Base-by-base conservation (phyloP, 768 basidiomycete species). In the Termitomyces titanicus region DNA sequence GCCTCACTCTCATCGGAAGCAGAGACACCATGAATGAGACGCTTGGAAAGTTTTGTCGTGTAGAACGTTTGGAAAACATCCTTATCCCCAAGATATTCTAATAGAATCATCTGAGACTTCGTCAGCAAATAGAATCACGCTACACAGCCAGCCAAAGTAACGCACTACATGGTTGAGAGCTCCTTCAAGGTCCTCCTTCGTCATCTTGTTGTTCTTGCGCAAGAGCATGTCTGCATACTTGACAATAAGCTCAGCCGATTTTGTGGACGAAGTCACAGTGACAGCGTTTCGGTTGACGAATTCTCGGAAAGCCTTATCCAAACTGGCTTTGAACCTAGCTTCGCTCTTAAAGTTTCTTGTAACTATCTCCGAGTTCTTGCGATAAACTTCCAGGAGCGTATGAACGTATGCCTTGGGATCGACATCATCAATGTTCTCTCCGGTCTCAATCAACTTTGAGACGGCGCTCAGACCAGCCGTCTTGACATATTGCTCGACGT, bases 11-110 rank as follows among this genome's bases (percentile, higher is more conserved):
- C 97, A 63, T 98, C 97, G 3, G 96, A 98, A 3, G 94, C 93
- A 11, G 94, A 98, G 24, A 92, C 86, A 22, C 86, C 85, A 59
- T 92, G 88, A 61, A 99, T 95, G 39, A 99, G 84, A 59, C 97
- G 94, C 68, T 93, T 92, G 47, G 94, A 94, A 31, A 99, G 77
- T 73, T 95, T 96, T 61, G 94, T 97, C 27, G 90, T 92, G 77
- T 99, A 99, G 81, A 97, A 99, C 17, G 91, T 92, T 70, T 98
- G 95, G 88, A 98, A 99, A 15, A 98, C 94, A 62, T 99, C 97
- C 78, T 98, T 98, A 77, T 99, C 96, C 70, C 97, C 94, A 62
- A 99, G 88, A 70, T 98, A 98, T 72, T 96, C 96, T 89, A 99
- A 99, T 51, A 98, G 76, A 29, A 95, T 80, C 97, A 99, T 98